Evolutionary conservation across 768 basidiomycete species (phyloP).

Genomic region (Mycena alexandri): DNA sequence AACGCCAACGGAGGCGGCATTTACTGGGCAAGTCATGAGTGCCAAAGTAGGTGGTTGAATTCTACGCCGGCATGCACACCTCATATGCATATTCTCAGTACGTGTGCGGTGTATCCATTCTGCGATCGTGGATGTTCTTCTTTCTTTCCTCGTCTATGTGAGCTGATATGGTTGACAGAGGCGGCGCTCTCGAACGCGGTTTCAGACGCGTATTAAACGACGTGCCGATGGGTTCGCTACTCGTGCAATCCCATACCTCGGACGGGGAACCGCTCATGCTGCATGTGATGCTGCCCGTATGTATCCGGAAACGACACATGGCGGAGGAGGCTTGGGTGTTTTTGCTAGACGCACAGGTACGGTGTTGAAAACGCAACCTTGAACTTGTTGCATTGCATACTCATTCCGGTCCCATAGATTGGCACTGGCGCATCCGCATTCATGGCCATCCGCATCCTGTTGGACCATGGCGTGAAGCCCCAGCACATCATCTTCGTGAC

Average conservation of each 20-base stretch:
- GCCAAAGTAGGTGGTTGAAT: conserved; percentile 59
- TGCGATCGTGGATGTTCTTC: conserved; percentile 76
- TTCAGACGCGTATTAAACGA: conserved; percentile 90
- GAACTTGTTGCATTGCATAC: conserved; percentile 4
- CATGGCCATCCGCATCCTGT: conserved; percentile 93
- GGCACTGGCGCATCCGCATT: conserved; percentile 94
- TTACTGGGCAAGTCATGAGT: conserved; percentile 72
- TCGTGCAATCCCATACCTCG: conserved; percentile 88
- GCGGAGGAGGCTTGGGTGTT: conserved; percentile 86
- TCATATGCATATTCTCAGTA: conserved; percentile 55
- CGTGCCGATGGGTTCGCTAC: conserved; percentile 86
- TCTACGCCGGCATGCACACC: background rate
- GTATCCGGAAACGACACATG: conserved; percentile 71
- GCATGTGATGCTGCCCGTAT: conserved; percentile 83
- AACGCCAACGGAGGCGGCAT: conserved; percentile 74
- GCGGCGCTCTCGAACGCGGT: conserved; percentile 91
- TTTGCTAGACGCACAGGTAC: conserved; percentile 92
- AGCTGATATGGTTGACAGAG: conserved; percentile 57
- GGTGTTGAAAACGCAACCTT: conserved; percentile 20
- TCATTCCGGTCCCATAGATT: conserved; percentile 64
- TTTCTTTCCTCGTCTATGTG: background rate
- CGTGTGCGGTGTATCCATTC: conserved; percentile 90
- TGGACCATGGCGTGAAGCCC: conserved; percentile 92
- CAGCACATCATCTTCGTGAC: conserved; percentile 91
- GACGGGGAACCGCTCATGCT: conserved; percentile 92